Base-by-base conservation (phyloP, 192 early-diverging fungal species). In the Gamsiella multidivaricata region DNA sequence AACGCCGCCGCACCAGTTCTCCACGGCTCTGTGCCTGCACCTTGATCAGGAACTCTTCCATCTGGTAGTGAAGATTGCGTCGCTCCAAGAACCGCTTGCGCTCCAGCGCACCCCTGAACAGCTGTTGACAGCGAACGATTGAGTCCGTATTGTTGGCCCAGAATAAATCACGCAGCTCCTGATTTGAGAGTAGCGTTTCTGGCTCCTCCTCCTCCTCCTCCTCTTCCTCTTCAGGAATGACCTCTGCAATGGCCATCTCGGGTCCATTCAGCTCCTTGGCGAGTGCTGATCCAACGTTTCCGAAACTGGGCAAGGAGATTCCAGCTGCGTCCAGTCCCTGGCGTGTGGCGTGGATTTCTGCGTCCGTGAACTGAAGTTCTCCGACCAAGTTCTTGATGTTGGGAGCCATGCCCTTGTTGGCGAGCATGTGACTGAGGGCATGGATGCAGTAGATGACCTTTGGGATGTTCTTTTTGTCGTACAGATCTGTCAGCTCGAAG, bases 381-480 rank as follows among this genome's bases (percentile, higher is more conserved):
- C 96, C 97, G 1, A 98, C 87, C n/a, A 99, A 80, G 68, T 99
- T 94, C 54, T 93, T 91, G 80, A 99, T 97, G 46, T 88, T 86
- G 25, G 94, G 95, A 8, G 95, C 94, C 55, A 95, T 82, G 8
- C 92, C 90, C 66, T 91, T 91, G 41, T 87, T 86, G 22, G 94
- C 91, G 36, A 99, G 80, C 71, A 98, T 90, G 78, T 99, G 96
- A 82, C 94, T 92, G 70, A 57, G 57, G 18, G 62, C 51, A 61
- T 66, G 69, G 76, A 99, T 93, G 82, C 96, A 98, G 79, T 97
- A 97, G 67, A 99, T 96, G 23, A 99, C 98, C 72, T 95, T 95
- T 11, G 98, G 98, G 70, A 99, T 94, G 73, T 99, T 99, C 69
- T 98, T 99, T 81, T 95, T 94, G 69, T 99, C 97, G 82, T 98